phyloP scores from a whole-genome alignment of 208 protist genomes.

The Crithidia thermophila region DNA sequence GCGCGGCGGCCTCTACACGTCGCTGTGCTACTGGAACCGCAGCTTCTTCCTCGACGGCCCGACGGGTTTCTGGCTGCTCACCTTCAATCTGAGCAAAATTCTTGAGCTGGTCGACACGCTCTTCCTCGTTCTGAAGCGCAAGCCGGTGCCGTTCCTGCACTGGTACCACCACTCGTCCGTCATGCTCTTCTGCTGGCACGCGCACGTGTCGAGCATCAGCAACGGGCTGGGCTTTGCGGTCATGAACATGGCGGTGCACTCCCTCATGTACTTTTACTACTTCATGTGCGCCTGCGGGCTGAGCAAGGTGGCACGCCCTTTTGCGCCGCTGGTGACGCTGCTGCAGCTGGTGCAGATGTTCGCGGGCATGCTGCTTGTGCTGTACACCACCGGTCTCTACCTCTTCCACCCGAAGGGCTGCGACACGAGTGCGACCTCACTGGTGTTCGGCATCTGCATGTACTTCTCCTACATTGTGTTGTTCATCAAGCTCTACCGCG shows the following conservation, averaged over 20 bases:
- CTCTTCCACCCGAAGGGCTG: slow-evolving; percentile 44
- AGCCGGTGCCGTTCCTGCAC: slow-evolving; percentile 82
- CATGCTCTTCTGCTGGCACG: slow-evolving; percentile 90
- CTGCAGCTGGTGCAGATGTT: slow-evolving; percentile 93
- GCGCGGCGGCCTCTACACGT: slow-evolving; percentile 48
- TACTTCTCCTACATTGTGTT: slow-evolving; percentile 90
- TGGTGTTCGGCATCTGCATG: slow-evolving; percentile 80
- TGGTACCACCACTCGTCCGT: slow-evolving; percentile 95
- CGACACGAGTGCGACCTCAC: slow-evolving; percentile 32
- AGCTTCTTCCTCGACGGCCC: slow-evolving; percentile 50
- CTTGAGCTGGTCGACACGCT: slow-evolving; percentile 87
- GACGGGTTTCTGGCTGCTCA: slow-evolving; percentile 60
- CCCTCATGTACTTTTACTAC: slow-evolving; percentile 97
- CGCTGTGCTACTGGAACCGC: slow-evolving; percentile 60
- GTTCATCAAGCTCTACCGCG: slow-evolving; percentile 80
- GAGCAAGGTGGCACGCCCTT: slow-evolving; percentile 55
- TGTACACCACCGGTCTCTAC: slow-evolving; percentile 41
- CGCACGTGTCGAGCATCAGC: slow-evolving; percentile 52
- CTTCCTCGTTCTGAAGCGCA: slow-evolving; percentile 78
- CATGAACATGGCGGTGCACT: slow-evolving; percentile 95
- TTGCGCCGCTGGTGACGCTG: slow-evolving; percentile 84
- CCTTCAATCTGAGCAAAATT: slow-evolving; percentile 86
- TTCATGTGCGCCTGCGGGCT: slow-evolving; percentile 65
- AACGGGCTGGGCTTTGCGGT: slow-evolving; percentile 77
- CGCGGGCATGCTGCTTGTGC: slow-evolving; percentile 36